These are phyloP conservation scores for Linnemannia exigua DNA, from an alignment of 192 early-diverging fungal genomes.

Conservation along the genomic window DNA sequence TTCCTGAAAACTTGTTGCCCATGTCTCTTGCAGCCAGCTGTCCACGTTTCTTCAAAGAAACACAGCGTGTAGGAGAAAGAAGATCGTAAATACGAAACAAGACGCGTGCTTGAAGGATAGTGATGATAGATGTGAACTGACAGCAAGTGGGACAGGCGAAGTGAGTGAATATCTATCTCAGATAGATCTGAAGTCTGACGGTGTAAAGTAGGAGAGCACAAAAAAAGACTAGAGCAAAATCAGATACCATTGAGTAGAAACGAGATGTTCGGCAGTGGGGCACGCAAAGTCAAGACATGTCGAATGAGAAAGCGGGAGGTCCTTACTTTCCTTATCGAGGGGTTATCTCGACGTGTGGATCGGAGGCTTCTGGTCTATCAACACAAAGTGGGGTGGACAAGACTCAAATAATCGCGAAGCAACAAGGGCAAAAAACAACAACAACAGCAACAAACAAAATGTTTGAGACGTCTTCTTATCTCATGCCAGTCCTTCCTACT, in stretches of 20 bases:
- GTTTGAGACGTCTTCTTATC: neutral
- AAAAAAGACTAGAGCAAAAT: neutral
- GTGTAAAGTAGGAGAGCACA: neutral
- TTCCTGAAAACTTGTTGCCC: neutral
- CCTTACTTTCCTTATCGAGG: constrained; percentile 9
- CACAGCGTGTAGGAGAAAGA: neutral
- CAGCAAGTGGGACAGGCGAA: neutral
- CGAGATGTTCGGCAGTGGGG: neutral
- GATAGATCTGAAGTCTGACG: neutral
- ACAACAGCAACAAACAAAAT: neutral
- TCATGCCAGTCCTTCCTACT: neutral
- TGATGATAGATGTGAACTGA: neutral
- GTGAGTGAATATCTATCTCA: neutral
- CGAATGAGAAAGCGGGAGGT: neutral
- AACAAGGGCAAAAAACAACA: neutral
- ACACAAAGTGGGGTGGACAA: constrained; percentile 4
- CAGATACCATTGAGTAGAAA: neutral
- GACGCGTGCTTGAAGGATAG: neutral
- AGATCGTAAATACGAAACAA: neutral
- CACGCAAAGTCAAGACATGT: neutral
- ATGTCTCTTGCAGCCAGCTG: neutral
- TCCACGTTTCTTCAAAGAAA: neutral
- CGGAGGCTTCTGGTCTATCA: constrained; percentile 1
- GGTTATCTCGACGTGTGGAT: neutral
- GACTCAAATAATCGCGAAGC: neutral